Conservation (phyloP, 192 early-diverging fungal species). For the Allomyces macrogynus region DNA sequence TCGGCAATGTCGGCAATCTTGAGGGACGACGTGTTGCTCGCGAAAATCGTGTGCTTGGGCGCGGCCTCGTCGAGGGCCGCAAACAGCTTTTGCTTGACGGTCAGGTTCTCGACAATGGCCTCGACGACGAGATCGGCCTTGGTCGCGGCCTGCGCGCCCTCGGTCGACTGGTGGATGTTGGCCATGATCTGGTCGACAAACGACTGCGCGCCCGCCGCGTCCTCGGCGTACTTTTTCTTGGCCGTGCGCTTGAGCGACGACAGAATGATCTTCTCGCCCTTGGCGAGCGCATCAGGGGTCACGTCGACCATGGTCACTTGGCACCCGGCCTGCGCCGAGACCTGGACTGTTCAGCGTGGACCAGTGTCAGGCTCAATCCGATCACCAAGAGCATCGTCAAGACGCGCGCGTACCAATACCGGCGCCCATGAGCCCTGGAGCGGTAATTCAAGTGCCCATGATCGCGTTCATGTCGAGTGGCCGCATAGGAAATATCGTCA, state of each 20-base stretch:
- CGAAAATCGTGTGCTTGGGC: slow-evolving; percentile 52
- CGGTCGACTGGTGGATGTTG: slow-evolving; percentile 44
- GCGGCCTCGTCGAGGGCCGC: slow-evolving; percentile 44
- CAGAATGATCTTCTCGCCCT: slow-evolving; percentile 61
- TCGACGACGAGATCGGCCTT: slow-evolving; percentile 72
- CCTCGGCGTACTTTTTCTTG: slow-evolving; percentile 67
- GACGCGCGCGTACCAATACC: slow-evolving; percentile 27
- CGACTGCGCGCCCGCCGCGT: slow-evolving; percentile 29
- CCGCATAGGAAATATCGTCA: too few species aligned
- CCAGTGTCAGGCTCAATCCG: too few species aligned
- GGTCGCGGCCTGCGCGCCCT: slow-evolving; percentile 33
- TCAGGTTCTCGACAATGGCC: slow-evolving; percentile 87
- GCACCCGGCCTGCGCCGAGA: slow-evolving; percentile 58
- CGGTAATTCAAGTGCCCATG: too few species aligned
- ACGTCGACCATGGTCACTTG: slow-evolving; percentile 77
- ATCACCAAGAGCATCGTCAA: too few species aligned
- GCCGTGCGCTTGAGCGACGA: slow-evolving; percentile 73
- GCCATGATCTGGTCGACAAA: slow-evolving; percentile 52
- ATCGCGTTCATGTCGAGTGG: too few species aligned
- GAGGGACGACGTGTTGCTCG: slow-evolving; percentile 82
- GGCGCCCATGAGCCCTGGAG: slow-evolving; percentile 44
- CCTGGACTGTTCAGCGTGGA: slow-evolving; percentile 29
- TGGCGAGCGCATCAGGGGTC: slow-evolving; percentile 41
- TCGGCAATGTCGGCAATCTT: slow-evolving; percentile 66
- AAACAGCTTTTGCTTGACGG: slow-evolving; percentile 70